Evolutionary conservation across 164 flowering plant genomes (phyloP), one percentile per base, ranked within the genome.

Genomic region (Annona squamosa): DNA sequence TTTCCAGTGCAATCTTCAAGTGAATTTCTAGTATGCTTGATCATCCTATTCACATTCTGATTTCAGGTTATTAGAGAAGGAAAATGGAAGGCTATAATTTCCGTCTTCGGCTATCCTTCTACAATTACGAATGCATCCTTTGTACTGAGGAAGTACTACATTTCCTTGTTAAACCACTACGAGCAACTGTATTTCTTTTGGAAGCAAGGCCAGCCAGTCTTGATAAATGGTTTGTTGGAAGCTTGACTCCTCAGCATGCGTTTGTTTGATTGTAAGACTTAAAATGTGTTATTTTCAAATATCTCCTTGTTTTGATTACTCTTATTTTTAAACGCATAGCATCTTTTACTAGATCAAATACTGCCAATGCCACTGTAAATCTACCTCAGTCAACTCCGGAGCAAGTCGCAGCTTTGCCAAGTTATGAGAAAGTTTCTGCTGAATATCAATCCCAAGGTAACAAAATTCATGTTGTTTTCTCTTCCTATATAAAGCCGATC

Each of bases 111-210:
- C 42, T 87, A 90, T 68, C 88, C 90, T 19, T 46, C 87, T 68
- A 81, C 90, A n/a, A 84, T 87, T 63, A 89, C 92, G 12, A 91
- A 85, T 78, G 91, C 88, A 67, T 90, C 94, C 63, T 91, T 90
- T 83, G 86, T 86, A 48, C 74, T 91, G 70, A 80, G 94, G 43
- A 93, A 85, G 83, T 84, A 89, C 72, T 93, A 93, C 74, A 71
- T 85, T 1, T 87, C 92, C 17, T 78, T 93, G 76, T 88, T 93
- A 63, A 85, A 87, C 81, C 90, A 90, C 71, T 93, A 86, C 65
- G 98, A 93, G 88, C 94, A 90, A 80, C 87, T 82, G 10, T 93
- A 89, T 80, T 90, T 81, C 79, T 88, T 90, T 75, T 81, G 77
- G 65, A 85, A 74, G 75, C 81, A 81, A 78, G 77, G 65, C 26